phyloP scores from a whole-genome alignment of 352 stramenopile genomes.

The Phytopythium boreale region DNA sequence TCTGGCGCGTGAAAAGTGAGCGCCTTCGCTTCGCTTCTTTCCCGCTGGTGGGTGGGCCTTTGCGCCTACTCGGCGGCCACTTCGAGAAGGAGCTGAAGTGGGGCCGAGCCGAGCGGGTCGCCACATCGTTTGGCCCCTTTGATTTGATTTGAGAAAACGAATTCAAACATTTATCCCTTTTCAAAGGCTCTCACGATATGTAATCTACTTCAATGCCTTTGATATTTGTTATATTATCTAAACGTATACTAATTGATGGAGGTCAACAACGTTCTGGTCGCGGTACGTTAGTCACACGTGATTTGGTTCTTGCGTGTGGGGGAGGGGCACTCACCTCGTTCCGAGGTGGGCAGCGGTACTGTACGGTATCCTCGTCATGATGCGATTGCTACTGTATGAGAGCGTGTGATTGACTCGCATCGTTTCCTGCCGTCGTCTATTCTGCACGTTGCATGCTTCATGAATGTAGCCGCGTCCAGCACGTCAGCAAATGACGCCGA shows the following conservation, averaged over 20 bases:
- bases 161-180: not conserved
- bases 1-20: not conserved
- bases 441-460: not conserved
- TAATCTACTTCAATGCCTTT: too few species aligned
- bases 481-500: constrained; percentile 85
- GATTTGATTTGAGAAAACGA: not conserved
- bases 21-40: not conserved
- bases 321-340: not conserved
- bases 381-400: not conserved
- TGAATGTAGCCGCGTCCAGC: not conserved
- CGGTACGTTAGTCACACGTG: not conserved
- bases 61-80: not conserved
- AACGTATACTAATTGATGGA: not conserved
- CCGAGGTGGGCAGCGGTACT: too few species aligned
- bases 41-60: not conserved
- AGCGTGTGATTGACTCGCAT: not conserved
- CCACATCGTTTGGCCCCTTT: not conserved
- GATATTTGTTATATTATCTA: too few species aligned
- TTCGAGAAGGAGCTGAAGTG: constrained; percentile 4
- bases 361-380: too few species aligned
- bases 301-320: constrained; percentile 2
- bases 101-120: not conserved
- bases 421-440: not conserved
- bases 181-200: not conserved
- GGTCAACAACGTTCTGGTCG: not conserved